Percentiles rank a stretch among this genome's conserved stretches.
These are phyloP conservation scores for Lomentospora prolificans DNA, from an alignment of 2,329 filamentous ascomycete species.

Conservation along the genomic window DNA sequence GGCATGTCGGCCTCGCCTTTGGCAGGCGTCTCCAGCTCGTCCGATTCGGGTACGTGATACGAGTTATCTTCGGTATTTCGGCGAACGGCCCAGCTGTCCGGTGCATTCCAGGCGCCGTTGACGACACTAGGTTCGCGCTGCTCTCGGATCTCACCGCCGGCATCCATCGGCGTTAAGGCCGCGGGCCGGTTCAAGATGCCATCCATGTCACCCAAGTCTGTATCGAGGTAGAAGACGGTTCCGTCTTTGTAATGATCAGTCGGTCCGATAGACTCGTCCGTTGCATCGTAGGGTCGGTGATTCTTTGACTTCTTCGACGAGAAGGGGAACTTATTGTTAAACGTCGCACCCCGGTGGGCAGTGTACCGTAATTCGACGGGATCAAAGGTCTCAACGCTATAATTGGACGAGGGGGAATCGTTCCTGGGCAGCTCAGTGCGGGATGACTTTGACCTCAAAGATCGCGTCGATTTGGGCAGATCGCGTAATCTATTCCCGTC, in stretches of 20 bases:
- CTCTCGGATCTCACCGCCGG: conserved; percentile 27
- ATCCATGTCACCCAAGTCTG: conserved; percentile 81
- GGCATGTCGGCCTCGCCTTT: conserved; percentile 66
- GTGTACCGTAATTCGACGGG: conserved; percentile 18
- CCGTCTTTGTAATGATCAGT: conserved; percentile 50
- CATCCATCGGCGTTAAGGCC: conserved; percentile 62
- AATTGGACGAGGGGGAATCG: conserved; percentile 13
- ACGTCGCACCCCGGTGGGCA: conserved; percentile 30
- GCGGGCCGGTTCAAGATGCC: conserved; percentile 70
- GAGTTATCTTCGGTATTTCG: conserved; percentile 57
- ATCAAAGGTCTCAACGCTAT: conserved; percentile 20
- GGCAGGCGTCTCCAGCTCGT: conserved; percentile 54
- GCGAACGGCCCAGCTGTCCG: conserved; percentile 93
- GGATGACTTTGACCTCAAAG: conserved; percentile 40
- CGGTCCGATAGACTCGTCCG: conserved; percentile 49
- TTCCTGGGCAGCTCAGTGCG: conserved; percentile 24
- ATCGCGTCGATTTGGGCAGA: conserved; percentile 42
- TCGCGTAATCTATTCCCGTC: conserved; percentile 32
- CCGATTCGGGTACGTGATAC: conserved; percentile 47
- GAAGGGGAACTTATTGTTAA: conserved; percentile 55
- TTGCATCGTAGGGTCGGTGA: conserved; percentile 37
- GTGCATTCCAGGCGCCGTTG: conserved; percentile 65
- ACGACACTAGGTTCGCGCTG: not conserved
- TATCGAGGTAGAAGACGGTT: conserved; percentile 69
- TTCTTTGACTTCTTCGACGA: conserved; percentile 41